A percentile compares a stretch with the other conserved stretches of the same genome.
Conservation (phyloP, 306 rosid genomes). For the Elaeagnus macrophylla region DNA sequence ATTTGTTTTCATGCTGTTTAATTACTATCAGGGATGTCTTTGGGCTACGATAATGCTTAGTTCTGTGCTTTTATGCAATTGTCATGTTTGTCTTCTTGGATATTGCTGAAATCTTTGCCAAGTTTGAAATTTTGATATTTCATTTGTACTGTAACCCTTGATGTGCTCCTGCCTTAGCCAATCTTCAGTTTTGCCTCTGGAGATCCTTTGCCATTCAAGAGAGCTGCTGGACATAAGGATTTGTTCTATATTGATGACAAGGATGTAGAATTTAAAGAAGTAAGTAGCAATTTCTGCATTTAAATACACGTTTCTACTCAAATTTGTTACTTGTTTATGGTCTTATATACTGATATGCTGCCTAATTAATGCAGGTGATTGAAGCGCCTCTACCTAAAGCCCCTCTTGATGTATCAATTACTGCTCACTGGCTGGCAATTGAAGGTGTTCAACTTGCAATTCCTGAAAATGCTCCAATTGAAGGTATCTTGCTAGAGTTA, state of each 20-base stretch:
- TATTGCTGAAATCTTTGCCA: background rate
- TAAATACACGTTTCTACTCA: slow-evolving; percentile 10
- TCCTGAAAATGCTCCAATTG: slow-evolving; percentile 61
- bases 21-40: background rate
- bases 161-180: slow-evolving; percentile 44
- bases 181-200: slow-evolving; percentile 68
- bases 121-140: slow-evolving; percentile 1
- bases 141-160: background rate
- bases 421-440: slow-evolving; percentile 79
- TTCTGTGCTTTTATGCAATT: background rate
- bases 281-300: slow-evolving; percentile 35
- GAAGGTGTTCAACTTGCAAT: slow-evolving; percentile 94
- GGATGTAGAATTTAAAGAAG: slow-evolving; percentile 85
- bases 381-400: slow-evolving; percentile 70
- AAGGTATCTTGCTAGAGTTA: slow-evolving; percentile 41
- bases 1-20: background rate
- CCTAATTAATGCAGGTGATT: slow-evolving; percentile 39
- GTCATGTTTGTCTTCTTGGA: background rate
- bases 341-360: slow-evolving; percentile 6
- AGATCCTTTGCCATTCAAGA: slow-evolving; percentile 65
- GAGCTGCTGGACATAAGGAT: slow-evolving; percentile 83
- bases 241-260: slow-evolving; percentile 83
- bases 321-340: slow-evolving; percentile 11
- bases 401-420: slow-evolving; percentile 66
- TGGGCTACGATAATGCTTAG: background rate